Evolutionary conservation across 306 rosid species (phyloP).

Genomic region (Cucurbita argyrosperma): DNA sequence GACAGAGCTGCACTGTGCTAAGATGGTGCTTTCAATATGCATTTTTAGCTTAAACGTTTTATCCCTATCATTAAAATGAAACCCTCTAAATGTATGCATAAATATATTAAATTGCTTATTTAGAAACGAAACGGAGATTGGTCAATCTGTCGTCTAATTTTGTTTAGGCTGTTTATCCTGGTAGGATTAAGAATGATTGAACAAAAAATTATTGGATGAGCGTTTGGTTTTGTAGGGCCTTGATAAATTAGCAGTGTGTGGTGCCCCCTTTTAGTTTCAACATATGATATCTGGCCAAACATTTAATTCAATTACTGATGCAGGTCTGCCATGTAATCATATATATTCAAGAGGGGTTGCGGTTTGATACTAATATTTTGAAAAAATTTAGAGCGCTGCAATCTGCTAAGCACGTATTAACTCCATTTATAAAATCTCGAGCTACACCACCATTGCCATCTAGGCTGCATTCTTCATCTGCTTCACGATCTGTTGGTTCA

Average conservation of each 20-base stretch:
- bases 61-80: background rate
- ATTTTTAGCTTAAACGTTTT: background rate
- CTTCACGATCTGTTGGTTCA: conserved; percentile 30
- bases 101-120: background rate
- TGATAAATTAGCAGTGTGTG: background rate
- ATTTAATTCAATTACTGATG: conserved; percentile 25
- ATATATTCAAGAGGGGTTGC: conserved; percentile 69
- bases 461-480: conserved; percentile 33
- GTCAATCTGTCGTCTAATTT: background rate
- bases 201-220: background rate
- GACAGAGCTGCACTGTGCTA: background rate
- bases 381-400: conserved; percentile 64
- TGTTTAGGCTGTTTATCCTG: background rate
- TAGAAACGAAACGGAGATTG: background rate
- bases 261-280: background rate
- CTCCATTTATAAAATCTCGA: conserved; percentile 51
- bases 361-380: conserved; percentile 48
- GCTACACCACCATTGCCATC: conserved; percentile 23
- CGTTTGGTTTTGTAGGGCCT: background rate
- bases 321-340: conserved; percentile 89
- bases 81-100: background rate
- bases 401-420: conserved; percentile 75
- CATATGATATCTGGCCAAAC: background rate
- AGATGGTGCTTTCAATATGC: background rate
- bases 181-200: background rate